These are phyloP conservation scores for Dentipellis sp. DNA, from an alignment of 768 basidiomycete genomes.

Conservation along the genomic window DNA sequence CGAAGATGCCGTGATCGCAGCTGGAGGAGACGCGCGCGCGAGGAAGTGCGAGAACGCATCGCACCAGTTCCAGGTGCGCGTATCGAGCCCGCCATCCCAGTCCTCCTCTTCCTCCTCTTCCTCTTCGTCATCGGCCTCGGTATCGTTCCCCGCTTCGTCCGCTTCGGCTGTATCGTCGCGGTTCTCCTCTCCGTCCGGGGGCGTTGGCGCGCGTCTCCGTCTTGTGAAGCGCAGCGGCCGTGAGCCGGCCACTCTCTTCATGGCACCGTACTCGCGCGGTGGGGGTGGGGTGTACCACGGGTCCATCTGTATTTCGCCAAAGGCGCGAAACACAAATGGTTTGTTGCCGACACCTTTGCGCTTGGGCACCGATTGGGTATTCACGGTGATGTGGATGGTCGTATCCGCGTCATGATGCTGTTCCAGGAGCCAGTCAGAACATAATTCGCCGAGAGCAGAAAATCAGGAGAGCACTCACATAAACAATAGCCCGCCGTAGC, in stretches of 20 bases:
- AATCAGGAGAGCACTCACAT: constrained; percentile 34
- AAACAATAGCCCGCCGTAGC: constrained; percentile 42
- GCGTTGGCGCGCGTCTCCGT: not conserved
- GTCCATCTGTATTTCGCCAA: constrained; percentile 15
- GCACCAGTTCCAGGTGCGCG: constrained; percentile 20
- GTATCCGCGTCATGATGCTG: constrained; percentile 46
- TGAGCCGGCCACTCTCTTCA: not conserved
- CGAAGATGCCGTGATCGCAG: constrained; percentile 13
- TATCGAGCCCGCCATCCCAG: constrained; percentile 14
- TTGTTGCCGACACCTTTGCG: constrained; percentile 53
- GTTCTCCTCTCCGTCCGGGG: not conserved
- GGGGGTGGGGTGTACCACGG: constrained; percentile 6
- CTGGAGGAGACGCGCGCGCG: constrained; percentile 7
- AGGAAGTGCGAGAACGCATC: constrained; percentile 21
- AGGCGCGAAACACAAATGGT: constrained; percentile 51
- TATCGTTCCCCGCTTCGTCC: not conserved
- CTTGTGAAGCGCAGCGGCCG: not conserved
- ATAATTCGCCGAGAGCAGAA: not conserved
- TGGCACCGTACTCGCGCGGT: not conserved
- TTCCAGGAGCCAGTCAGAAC: not conserved
- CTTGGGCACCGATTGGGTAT: constrained; percentile 38
- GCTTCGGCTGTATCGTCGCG: not conserved
- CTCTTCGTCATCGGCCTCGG: constrained; percentile 4
- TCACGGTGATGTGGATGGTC: constrained; percentile 56
- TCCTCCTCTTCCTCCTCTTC: constrained; percentile 10